phyloP scores from a whole-genome alignment of 2,329 filamentous ascomycete species.

The Xylaria sp. region DNA sequence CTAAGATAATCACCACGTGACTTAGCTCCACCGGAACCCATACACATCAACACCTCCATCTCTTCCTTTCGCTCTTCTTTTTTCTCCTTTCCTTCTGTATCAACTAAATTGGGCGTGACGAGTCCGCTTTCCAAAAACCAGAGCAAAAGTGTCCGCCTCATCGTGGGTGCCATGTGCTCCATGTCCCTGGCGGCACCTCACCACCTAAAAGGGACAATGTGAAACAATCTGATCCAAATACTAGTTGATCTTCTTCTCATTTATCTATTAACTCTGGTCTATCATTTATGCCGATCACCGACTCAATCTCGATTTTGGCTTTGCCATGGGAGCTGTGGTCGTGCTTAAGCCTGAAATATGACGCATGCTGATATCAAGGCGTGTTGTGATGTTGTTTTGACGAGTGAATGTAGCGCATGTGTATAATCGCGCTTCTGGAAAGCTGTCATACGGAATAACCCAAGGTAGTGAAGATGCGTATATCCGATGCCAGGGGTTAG shows the following conservation, averaged over 20 bases:
- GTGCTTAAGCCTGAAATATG: background rate
- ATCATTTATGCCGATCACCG: background rate
- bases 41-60: background rate
- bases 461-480: no score
- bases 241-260: conserved; percentile 38
- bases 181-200: conserved; percentile 71
- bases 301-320: background rate
- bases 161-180: conserved; percentile 67
- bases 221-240: conserved; percentile 69
- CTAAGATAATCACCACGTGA: conserved; percentile 26
- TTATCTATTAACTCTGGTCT: no score
- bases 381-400: background rate
- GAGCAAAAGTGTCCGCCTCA: conserved; percentile 64
- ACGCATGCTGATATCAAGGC: background rate
- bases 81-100: conserved; percentile 60
- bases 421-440: no score
- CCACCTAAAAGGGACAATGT: conserved; percentile 72
- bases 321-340: background rate
- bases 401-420: background rate
- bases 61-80: conserved; percentile 11
- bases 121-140: conserved; percentile 64
- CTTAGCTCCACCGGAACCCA: background rate
- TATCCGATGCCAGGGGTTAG: no score
- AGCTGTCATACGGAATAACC: no score
- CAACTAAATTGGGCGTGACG: conserved; percentile 86